phyloP scores from a whole-genome alignment of 2,329 filamentous ascomycete species.

The Aspergillus texensis region DNA sequence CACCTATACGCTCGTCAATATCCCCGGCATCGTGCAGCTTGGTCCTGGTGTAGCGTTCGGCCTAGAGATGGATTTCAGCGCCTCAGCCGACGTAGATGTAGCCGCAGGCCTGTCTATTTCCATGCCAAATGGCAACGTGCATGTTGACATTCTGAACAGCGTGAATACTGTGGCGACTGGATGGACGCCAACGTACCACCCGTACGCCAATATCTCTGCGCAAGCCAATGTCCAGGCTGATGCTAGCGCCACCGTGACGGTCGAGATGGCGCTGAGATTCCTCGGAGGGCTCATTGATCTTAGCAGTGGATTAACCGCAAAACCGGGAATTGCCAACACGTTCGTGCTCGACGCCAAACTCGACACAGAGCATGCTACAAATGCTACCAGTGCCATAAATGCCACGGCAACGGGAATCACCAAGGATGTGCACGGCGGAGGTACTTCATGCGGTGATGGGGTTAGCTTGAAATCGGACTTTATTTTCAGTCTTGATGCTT shows the following conservation, averaged over 20 bases:
- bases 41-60: background rate
- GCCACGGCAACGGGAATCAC: too few species aligned
- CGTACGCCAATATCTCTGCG: background rate
- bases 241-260: background rate
- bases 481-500: background rate
- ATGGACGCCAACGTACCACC: background rate
- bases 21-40: background rate
- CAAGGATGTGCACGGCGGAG: too few species aligned
- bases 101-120: background rate
- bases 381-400: too few species aligned
- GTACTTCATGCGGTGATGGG: background rate
- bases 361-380: background rate
- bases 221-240: background rate
- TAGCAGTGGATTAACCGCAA: background rate
- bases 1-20: background rate
- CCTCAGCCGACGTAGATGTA: background rate
- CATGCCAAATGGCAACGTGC: background rate
- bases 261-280: background rate
- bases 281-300: background rate
- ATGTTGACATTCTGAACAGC: background rate
- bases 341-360: background rate
- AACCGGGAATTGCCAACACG: background rate
- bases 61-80: background rate
- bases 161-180: background rate
- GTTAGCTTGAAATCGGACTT: background rate